Base-by-base conservation (phyloP, 140 eudicot genomes). In the Artemisia princeps region DNA sequence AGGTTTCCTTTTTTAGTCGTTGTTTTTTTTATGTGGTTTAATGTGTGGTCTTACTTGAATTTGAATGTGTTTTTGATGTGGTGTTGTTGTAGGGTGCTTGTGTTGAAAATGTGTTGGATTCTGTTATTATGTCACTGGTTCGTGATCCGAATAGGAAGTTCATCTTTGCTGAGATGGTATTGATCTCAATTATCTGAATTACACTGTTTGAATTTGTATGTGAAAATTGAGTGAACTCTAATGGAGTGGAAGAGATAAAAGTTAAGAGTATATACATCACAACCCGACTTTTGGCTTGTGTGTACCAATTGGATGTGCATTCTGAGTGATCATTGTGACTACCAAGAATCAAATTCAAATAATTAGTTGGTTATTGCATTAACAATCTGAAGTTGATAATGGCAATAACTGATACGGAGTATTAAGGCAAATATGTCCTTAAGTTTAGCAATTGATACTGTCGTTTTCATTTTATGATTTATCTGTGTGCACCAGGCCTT, bases 131-230 rank as follows among this genome's bases (percentile, higher is more conserved):
- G 79, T 77, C 98, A 14, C 76, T 92, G 73, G 83, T 65, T 4
- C 84, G 91, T 40, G 90, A 92, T 62, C 86, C 92, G 2, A 83
- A 88, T 67, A 85, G 98, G 86, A 92, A 82, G 77, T 92, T 92
- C 78, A 71, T 88, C 24, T 92, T 72, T 80, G 98, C 84, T 64
- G 98, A 92, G 77, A 89, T 85, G 98, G 96, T 92, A 87, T 54
- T 12, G n/a, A 54, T 14, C 60, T 54, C 46, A 16, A 8, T 28
- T 33, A 74, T 68, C 17, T 53, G 17, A 56, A 50, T 16, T 6
- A 28, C 22, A n/a, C n/a, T 13, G 46, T 65, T 13, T 26, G n/a
- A 12, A 3, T 48, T 48, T 1, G 15, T 37, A 48, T 48, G 15
- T 5, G 53, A 26, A 45, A 45, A 45, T 11, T 45, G 50, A 45